Base-by-base conservation (phyloP, 371 early-diverging fungal species). In the Mucor sp. region DNA sequence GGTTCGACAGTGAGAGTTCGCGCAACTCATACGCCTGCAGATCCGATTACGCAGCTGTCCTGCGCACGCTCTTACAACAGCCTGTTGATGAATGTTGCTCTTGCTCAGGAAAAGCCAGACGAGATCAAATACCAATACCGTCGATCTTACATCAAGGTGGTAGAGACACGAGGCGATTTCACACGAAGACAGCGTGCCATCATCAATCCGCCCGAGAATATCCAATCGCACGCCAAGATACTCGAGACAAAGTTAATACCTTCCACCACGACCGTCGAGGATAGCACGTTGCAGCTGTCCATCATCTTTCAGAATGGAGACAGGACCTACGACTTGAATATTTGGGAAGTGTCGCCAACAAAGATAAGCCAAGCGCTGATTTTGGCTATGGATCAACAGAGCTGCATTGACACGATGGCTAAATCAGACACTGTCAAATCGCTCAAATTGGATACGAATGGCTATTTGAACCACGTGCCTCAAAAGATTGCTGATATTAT, bases 1-100 rank as follows among this genome's bases (percentile, higher is more conserved):
- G n/a, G n/a, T n/a, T n/a, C n/a, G n/a, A n/a, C n/a, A n/a, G n/a
- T n/a, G n/a, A n/a, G n/a, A n/a, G n/a, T n/a, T n/a, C n/a, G n/a
- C n/a, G 2, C 1, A 25, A 17, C 6, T 41, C 25, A 35, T 35
- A 53, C 32, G 23, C 62, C 39, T 56, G 25, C 12, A 67, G 69
- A 63, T 41, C 69, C 69, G 3, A 68, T 68, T 7, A 63, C 63
- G 25, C 43, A 53, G 4, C 28, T 68, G 12, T 68, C 60, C 1
- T 63, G 69, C 25, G 60, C 59, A 37, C 58, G 69, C 15, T 63
- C 64, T 1, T 68, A 68, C 25, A 63, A 63, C 23, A 68, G 69
- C 23, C 43, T 68, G 25, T 28, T 28, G 12, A 59, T 68, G 47
- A 63, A 59, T 5, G 53, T 63, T 8, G 48, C 48, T 27, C 53